Evolutionary conservation across 345 rosid genomes (phyloP).

Genomic region (Psidium friedrichsthalianum): DNA sequence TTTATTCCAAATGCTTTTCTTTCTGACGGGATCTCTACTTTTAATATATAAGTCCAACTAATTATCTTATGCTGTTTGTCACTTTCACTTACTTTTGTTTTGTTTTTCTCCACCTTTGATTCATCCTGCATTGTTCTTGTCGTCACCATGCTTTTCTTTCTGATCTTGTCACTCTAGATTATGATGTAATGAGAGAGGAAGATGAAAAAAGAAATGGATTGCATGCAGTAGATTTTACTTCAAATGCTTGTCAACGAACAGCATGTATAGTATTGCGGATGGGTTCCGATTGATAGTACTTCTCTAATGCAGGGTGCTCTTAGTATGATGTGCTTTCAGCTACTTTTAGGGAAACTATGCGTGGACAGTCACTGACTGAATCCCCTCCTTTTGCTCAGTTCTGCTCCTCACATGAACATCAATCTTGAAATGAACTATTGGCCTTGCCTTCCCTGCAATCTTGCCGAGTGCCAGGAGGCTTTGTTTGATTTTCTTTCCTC

Average conservation of each 20-base stretch:
- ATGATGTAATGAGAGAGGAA: not conserved
- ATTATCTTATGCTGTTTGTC: not conserved
- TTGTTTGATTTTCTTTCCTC: constrained; percentile 64
- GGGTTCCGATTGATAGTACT: not conserved
- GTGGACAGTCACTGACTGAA: constrained; percentile 2
- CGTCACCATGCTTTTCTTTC: not conserved
- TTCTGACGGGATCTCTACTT: not conserved
- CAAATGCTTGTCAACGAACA: not conserved
- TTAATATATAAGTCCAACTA: not conserved
- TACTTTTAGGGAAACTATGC: not conserved
- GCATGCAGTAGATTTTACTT: not conserved
- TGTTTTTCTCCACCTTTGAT: not conserved
- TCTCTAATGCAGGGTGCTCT: not conserved
- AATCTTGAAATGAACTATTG: constrained; percentile 98
- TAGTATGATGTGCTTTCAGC: not conserved
- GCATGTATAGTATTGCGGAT: not conserved
- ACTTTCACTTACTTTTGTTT: not conserved
- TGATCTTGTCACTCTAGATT: not conserved
- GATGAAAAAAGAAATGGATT: not conserved
- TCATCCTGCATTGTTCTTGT: not conserved
- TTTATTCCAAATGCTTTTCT: not conserved
- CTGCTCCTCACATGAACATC: constrained; percentile 88
- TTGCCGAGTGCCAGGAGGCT: constrained; percentile 79
- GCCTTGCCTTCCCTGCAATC: constrained; percentile 86
- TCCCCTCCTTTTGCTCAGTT: constrained; percentile 27